Evolutionary conservation across 2,329 filamentous ascomycete species (phyloP), one percentile per base, ranked within the genome.

Genomic region (Pezicula carpinea): DNA sequence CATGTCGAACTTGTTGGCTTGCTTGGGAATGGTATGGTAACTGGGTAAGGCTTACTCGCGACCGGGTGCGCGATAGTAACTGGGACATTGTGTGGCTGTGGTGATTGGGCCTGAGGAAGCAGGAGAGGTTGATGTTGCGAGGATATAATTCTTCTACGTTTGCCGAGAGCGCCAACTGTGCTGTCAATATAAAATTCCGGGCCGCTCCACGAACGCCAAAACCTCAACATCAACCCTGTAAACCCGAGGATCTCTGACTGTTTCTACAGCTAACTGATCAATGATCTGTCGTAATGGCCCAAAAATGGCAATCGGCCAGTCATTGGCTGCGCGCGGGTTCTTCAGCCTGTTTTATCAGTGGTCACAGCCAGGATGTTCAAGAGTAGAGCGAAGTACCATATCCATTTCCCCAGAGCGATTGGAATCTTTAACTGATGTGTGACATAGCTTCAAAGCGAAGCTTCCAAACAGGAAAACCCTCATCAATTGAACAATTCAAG

Each of bases 1-100:
- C 93, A 65, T 89, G 82, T 51, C 90, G 85, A 39, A 56, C 46
- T 55, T 63, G 59, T 41, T 53, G 50, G 6, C 41, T 22, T 15
- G 21, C 35, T 15, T 38, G 21, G 7, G 33, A 35, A 10, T 34
- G 18, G 5, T 17, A 43, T 15, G 47, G 45, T 21, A 53, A 38
- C 34, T 44, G 40, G 3, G 53, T 33, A 18, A 47, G 6, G 29
- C 35, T 39, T 34, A 45, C 36, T n/a, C 60, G 53, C 17, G 49
- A 44, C 14, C 60, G 47, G 35, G 56, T 49, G 13, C 43, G 36
- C 4, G 43, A 51, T 39, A 56, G 50, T 17, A 59, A 48, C 35
- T 46, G 41, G 23, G 51, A 43, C 43, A 57, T 50, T 45, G 36
- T 53, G 17, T 31, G 51, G 48, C 35, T 47, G 23, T 29, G 39